These are phyloP conservation scores for Penicillium thymicola DNA, from an alignment of 2,329 filamentous ascomycete genomes.

Conservation along the genomic window DNA sequence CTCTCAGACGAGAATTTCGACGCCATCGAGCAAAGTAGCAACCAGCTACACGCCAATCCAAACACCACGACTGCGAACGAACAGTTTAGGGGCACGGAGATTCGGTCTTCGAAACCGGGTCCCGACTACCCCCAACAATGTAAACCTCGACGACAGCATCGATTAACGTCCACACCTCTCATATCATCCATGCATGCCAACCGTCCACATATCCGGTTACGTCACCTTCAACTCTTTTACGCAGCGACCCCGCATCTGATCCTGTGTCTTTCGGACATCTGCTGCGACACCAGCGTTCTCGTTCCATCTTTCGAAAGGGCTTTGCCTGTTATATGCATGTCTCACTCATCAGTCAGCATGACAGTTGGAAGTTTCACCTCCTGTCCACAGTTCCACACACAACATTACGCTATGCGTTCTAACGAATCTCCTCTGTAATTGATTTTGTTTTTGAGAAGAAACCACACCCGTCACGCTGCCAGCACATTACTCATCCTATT, in stretches of 20 bases:
- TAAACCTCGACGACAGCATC: slow-evolving; percentile 33
- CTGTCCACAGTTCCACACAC: neutral
- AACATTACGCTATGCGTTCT: neutral
- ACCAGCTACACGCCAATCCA: slow-evolving; percentile 40
- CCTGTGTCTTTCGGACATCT: neutral
- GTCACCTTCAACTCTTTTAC: neutral
- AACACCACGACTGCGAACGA: slow-evolving; percentile 36
- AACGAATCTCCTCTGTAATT: slow-evolving; percentile 4
- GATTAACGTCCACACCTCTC: slow-evolving; percentile 19
- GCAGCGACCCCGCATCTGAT: slow-evolving; percentile 6
- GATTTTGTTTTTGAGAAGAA: neutral
- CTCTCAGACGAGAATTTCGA: slow-evolving; percentile 33
- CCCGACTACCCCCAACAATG: slow-evolving; percentile 22
- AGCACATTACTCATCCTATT: neutral
- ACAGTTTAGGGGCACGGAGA: slow-evolving; percentile 36
- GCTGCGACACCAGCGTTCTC: slow-evolving; percentile 1
- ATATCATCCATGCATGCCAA: neutral
- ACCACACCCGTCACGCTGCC: neutral
- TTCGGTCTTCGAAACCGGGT: slow-evolving; percentile 34
- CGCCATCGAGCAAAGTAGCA: slow-evolving; percentile 35
- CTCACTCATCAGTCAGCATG: neutral
- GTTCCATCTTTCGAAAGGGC: neutral
- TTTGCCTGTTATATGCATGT: neutral
- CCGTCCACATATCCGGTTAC: neutral
- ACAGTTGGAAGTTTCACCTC: neutral